These are phyloP conservation scores for Polyporus tsugae DNA, from an alignment of 1,284 basidiomycete species.

Conservation along the genomic window DNA sequence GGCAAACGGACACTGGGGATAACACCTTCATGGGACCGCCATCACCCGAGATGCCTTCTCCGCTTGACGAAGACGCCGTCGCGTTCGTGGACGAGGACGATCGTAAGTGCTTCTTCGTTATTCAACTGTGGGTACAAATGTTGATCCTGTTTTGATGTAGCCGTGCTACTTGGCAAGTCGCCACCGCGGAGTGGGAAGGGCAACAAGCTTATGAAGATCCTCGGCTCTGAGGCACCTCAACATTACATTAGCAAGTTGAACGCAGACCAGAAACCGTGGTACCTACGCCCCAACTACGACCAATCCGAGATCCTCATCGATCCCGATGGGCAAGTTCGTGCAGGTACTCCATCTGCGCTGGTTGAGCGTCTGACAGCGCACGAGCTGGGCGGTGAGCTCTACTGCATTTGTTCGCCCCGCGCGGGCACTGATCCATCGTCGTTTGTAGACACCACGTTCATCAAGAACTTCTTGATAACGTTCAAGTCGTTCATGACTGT, in stretches of 20 bases:
- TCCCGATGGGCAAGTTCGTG: slow-evolving; percentile 84
- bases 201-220: slow-evolving; percentile 77
- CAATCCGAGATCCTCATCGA: slow-evolving; percentile 87
- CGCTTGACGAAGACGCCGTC: slow-evolving; percentile 38
- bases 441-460: slow-evolving; percentile 80
- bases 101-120: slow-evolving; percentile 39
- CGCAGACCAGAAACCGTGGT: slow-evolving; percentile 80
- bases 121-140: not conserved
- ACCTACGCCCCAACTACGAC: slow-evolving; percentile 83
- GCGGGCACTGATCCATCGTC: not conserved
- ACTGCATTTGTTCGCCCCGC: slow-evolving; percentile 9
- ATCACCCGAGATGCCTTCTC: slow-evolving; percentile 23
- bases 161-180: slow-evolving; percentile 40
- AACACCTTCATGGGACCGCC: slow-evolving; percentile 33
- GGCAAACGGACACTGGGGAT: slow-evolving; percentile 31
- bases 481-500: slow-evolving; percentile 95
- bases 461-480: slow-evolving; percentile 95
- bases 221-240: slow-evolving; percentile 75
- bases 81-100: slow-evolving; percentile 45
- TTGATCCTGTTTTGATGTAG: slow-evolving; percentile 9
- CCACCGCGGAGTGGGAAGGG: slow-evolving; percentile 48
- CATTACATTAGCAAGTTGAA: slow-evolving; percentile 59
- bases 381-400: slow-evolving; percentile 73
- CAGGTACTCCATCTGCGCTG: slow-evolving; percentile 86
- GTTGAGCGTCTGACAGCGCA: slow-evolving; percentile 93